A percentile compares a stretch with the other conserved stretches of the same genome.
These are phyloP conservation scores for Aspergillus cavernicola DNA, from an alignment of 495 filamentous ascomycete species.

Conservation along the genomic window DNA sequence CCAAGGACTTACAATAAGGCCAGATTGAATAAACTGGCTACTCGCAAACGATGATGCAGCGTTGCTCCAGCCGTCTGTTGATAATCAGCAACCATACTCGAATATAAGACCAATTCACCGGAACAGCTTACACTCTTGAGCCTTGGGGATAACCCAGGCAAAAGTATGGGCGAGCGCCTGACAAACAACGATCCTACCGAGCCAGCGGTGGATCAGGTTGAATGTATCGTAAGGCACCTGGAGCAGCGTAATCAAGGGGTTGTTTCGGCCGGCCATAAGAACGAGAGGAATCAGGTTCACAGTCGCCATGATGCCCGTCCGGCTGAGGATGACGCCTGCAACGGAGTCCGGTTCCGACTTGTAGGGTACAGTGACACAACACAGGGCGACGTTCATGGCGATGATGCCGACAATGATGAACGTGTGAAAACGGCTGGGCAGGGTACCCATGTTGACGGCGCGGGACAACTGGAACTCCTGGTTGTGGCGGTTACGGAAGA, in stretches of 20 bases:
- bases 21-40: conserved; percentile 56
- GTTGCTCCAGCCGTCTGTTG: conserved; percentile 55
- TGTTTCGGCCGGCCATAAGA: conserved; percentile 64
- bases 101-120: background rate
- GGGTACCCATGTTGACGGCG: conserved; percentile 76
- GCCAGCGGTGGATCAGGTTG: conserved; percentile 78
- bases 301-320: conserved; percentile 70
- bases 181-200: conserved; percentile 67
- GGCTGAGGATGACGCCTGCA: conserved; percentile 61
- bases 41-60: conserved; percentile 44
- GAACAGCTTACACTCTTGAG: conserved; percentile 46
- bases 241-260: conserved; percentile 61
- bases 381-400: conserved; percentile 72
- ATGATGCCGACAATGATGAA: conserved; percentile 69
- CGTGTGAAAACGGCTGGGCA: conserved; percentile 80
- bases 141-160: conserved; percentile 64
- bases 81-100: conserved; percentile 13
- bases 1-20: conserved; percentile 46
- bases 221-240: conserved; percentile 71
- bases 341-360: conserved; percentile 31
- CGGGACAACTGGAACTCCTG: conserved; percentile 75
- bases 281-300: conserved; percentile 78
- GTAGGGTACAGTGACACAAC: conserved; percentile 68
- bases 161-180: conserved; percentile 61
- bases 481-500: conserved; percentile 80